Evolutionary conservation across 73 alveolate species (phyloP).

Genomic region (Paramecium octaurelia): DNA sequence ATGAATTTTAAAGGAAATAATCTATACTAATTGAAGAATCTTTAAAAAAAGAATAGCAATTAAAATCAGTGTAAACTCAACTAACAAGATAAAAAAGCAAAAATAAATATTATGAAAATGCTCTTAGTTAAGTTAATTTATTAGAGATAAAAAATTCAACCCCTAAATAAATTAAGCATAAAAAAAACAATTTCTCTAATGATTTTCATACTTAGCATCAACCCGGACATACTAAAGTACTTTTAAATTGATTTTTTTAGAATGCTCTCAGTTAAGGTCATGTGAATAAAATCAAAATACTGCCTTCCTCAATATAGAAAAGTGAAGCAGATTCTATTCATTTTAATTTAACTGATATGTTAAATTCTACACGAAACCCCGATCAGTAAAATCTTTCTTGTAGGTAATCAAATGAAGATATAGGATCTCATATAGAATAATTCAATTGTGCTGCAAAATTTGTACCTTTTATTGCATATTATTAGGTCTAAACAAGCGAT

Average conservation of each 20-base stretch:
- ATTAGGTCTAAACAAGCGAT: background rate
- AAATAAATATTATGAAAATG: slow-evolving; percentile 47
- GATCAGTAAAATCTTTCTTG: slow-evolving; percentile 10
- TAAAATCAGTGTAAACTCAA: background rate
- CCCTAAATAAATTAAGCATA: background rate
- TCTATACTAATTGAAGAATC: background rate
- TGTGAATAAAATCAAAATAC: background rate
- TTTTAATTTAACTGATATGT: slow-evolving; percentile 38
- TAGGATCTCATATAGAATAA: background rate
- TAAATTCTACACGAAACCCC: slow-evolving; percentile 15
- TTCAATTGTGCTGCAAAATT: background rate
- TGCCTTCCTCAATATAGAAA: slow-evolving; percentile 21
- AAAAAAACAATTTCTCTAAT: slow-evolving; percentile 22
- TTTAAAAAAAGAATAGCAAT: background rate
- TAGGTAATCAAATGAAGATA: slow-evolving; percentile 33
- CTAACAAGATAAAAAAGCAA: slow-evolving; percentile 24
- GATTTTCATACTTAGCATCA: background rate
- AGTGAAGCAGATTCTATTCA: slow-evolving; percentile 45
- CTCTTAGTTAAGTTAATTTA: background rate
- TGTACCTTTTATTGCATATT: background rate
- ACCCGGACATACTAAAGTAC: slow-evolving; percentile 12
- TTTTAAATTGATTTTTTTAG: background rate
- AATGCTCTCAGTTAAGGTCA: slow-evolving; percentile 41
- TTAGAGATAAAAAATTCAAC: background rate
- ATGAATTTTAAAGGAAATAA: slow-evolving; percentile 23